Evolutionary conservation across 2,329 filamentous ascomycete species (phyloP), one percentile per base, ranked within the genome.

Genomic region (Botrytis tulipae): DNA sequence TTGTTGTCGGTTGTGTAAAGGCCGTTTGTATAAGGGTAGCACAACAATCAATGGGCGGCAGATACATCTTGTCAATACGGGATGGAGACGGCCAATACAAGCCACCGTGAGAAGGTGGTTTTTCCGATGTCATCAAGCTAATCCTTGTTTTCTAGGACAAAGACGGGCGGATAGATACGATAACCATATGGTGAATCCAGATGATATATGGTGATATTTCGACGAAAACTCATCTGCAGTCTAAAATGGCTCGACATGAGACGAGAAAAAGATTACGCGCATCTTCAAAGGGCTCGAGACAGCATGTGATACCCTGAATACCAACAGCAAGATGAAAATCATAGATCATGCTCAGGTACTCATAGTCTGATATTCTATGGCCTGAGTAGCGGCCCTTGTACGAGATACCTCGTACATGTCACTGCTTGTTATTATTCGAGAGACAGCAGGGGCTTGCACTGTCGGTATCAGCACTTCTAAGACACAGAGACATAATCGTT

Each of bases 111-210:
- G 22, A 16, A 7, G 29, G 1, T 2, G 8, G 22, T 66, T 18
- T 0, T 32, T 18, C 1, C 1, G 9, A 4, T 66, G 3, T 3
- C 3, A 25, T 2, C 22, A 16, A 35, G 25, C 37, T 57, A 67
- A 32, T 16, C 29, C 12, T 25, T 25, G 20, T 25, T 25, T 1
- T 44, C 16, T 42, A 72, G 70, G 70, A 22, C 32, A 40, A 29
- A 46, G 44, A 37, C 25, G 70, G 6, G 70, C 60, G 4, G 70
- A 67, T 63, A 72, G 22, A 67, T 72, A 72, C n/a, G 44, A 72
- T 32, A 44, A 61, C 25, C 25, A 72, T 66, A 54, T 72, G 70
- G 70, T 72, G 0, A 32, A 72, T 9, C 25, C 35, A 4, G 70
- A 72, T 25, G 46, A 65, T 32, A 25, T 72, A 57, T 72, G 70